Conservation (phyloP, 2,329 filamentous ascomycete genomes). For the Colletotrichum sp. region DNA sequence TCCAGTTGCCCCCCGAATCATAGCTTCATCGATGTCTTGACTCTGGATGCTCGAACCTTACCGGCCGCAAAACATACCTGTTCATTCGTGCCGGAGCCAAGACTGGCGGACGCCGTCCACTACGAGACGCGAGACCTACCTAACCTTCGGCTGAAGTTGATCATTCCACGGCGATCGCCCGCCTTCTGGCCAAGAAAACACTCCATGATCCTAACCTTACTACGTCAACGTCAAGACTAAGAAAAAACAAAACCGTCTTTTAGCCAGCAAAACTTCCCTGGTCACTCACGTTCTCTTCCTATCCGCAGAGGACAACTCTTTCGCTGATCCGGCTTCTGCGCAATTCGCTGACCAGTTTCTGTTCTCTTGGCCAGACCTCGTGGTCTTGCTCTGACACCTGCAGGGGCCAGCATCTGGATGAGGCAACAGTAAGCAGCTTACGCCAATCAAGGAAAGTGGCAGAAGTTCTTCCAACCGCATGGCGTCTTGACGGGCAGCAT, state of each 20-base stretch:
- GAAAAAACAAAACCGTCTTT: neutral
- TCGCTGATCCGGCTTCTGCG: neutral
- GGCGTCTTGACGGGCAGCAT: neutral
- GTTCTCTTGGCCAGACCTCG: neutral
- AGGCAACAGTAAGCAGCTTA: neutral
- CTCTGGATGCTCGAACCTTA: neutral
- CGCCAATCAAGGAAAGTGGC: neutral
- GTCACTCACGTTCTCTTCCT: fast-evolving
- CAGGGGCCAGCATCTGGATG: neutral
- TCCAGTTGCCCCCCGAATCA: neutral
- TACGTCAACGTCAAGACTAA: neutral
- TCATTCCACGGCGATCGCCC: neutral
- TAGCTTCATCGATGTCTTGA: neutral
- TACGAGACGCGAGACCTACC: constrained; percentile 1
- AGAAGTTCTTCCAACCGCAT: neutral
- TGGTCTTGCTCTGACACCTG: neutral
- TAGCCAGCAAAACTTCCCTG: neutral
- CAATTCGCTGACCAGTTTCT: neutral
- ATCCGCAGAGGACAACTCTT: neutral
- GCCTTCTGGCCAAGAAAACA: neutral
- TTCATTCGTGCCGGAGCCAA: neutral
- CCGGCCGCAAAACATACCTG: neutral
- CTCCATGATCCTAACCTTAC: neutral
- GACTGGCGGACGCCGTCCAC: neutral
- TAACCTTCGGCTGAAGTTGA: neutral